Conservation (phyloP, 2,329 filamentous ascomycete genomes). For the Aspergillus persii region DNA sequence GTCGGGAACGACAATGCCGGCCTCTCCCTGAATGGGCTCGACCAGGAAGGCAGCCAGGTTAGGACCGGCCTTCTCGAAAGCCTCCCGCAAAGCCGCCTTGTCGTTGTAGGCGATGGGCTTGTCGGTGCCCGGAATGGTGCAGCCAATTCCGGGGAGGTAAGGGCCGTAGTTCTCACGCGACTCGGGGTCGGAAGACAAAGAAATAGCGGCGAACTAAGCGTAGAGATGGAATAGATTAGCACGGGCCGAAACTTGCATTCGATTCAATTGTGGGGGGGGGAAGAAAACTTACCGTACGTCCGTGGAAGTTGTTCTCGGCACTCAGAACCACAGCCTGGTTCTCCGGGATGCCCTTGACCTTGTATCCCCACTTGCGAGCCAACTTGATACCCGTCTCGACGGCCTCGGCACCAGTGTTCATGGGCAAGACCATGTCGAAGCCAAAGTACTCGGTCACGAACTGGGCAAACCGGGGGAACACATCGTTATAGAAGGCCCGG, state of each 20-base stretch:
- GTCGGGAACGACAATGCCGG: slow-evolving; percentile 91
- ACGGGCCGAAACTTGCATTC: neutral
- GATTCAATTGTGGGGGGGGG: slow-evolving; percentile 2
- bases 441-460: slow-evolving; percentile 86
- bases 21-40: slow-evolving; percentile 96
- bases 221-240: neutral
- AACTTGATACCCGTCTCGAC: slow-evolving; percentile 96
- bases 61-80: slow-evolving; percentile 75
- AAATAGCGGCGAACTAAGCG: slow-evolving; percentile 81
- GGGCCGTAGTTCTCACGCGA: slow-evolving; percentile 96
- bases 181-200: slow-evolving; percentile 91
- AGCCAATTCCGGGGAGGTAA: slow-evolving; percentile 85
- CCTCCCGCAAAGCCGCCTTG: slow-evolving; percentile 73
- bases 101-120: slow-evolving; percentile 84
- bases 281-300: slow-evolving; percentile 73
- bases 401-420: slow-evolving; percentile 97
- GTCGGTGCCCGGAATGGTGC: slow-evolving; percentile 70
- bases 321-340: slow-evolving; percentile 82
- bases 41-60: slow-evolving; percentile 90
- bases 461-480: slow-evolving; percentile 92
- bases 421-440: slow-evolving; percentile 96
- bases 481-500: slow-evolving; percentile 96
- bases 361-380: slow-evolving; percentile 97
- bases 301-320: slow-evolving; percentile 92
- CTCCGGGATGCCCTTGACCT: slow-evolving; percentile 83